Evolutionary conservation across 2,329 filamentous ascomycete species (phyloP).

Genomic region (Xylariaceae sp.): DNA sequence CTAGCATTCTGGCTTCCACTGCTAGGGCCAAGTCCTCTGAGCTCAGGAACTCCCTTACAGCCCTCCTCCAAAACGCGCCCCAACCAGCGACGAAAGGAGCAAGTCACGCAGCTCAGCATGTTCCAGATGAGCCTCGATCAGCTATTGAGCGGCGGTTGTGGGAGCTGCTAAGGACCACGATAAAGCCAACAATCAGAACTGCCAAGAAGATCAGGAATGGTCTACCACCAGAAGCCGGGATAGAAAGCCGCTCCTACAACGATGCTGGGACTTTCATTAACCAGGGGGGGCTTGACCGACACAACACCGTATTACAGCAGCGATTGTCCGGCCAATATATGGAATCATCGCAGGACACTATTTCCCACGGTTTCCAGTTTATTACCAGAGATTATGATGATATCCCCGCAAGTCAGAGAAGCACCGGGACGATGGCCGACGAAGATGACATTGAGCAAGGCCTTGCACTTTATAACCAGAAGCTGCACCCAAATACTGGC

Average conservation of each 20-base stretch:
- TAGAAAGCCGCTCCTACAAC: neutral
- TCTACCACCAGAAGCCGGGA: neutral
- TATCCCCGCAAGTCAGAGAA: too few species aligned
- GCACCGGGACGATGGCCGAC: too few species aligned
- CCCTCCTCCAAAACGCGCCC: conserved; percentile 6
- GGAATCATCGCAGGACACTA: too few species aligned
- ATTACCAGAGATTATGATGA: too few species aligned
- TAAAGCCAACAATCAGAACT: conserved; percentile 20
- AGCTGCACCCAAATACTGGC: too few species aligned
- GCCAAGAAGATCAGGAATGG: neutral
- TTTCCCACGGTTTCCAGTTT: too few species aligned
- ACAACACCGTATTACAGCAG: neutral
- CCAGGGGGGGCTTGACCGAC: neutral
- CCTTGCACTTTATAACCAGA: too few species aligned
- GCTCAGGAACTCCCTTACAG: conserved; percentile 17
- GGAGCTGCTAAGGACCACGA: conserved; percentile 19
- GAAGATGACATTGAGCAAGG: too few species aligned
- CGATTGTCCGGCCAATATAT: neutral
- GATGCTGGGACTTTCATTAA: neutral
- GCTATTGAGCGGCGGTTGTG: conserved; percentile 20
- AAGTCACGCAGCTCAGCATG: neutral
- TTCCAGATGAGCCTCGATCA: conserved; percentile 4
- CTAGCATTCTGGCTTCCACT: conserved; percentile 20
- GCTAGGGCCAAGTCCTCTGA: conserved; percentile 19
- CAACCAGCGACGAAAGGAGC: neutral